Conservation (phyloP, 2,329 filamentous ascomycete species). For the Colletotrichum scovillei region DNA sequence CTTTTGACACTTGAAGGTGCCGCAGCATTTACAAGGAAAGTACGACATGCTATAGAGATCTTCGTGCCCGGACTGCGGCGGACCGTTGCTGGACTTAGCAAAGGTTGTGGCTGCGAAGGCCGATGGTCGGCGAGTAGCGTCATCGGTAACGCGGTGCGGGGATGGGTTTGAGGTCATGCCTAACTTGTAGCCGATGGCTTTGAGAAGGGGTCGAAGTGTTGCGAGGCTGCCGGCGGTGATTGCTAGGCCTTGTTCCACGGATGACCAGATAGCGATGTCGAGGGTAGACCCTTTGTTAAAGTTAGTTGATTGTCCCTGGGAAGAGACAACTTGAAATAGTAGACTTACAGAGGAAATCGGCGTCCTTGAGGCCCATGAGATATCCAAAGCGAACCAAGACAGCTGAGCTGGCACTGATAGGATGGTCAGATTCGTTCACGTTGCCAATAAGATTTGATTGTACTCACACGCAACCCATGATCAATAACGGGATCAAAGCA, state of each 20-base stretch:
- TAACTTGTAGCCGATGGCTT: conserved; percentile 46
- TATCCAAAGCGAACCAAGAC: conserved; percentile 55
- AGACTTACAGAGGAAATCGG: conserved; percentile 56
- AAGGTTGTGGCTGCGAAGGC: neutral
- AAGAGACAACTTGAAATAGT: neutral
- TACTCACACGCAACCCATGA: conserved; percentile 64
- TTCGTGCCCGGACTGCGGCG: neutral
- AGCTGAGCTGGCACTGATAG: conserved; percentile 54
- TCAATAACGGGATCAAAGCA: conserved; percentile 63
- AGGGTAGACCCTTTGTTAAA: conserved; percentile 47
- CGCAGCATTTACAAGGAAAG: conserved; percentile 16
- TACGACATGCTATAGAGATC: conserved; percentile 13
- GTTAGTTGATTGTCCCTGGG: neutral
- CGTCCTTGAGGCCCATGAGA: conserved; percentile 49
- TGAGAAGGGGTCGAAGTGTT: conserved; percentile 58
- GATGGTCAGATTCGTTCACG: neutral
- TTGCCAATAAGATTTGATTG: neutral
- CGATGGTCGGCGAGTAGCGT: neutral
- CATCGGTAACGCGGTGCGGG: conserved; percentile 9
- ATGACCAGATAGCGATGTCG: conserved; percentile 61
- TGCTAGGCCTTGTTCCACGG: conserved; percentile 58
- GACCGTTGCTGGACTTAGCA: neutral
- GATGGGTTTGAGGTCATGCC: conserved; percentile 37
- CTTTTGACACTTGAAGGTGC: conserved; percentile 11
- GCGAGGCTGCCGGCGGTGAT: conserved; percentile 60